phyloP scores from a whole-genome alignment of 805 yeast genomes.

The Kodamaea fukazawae region DNA sequence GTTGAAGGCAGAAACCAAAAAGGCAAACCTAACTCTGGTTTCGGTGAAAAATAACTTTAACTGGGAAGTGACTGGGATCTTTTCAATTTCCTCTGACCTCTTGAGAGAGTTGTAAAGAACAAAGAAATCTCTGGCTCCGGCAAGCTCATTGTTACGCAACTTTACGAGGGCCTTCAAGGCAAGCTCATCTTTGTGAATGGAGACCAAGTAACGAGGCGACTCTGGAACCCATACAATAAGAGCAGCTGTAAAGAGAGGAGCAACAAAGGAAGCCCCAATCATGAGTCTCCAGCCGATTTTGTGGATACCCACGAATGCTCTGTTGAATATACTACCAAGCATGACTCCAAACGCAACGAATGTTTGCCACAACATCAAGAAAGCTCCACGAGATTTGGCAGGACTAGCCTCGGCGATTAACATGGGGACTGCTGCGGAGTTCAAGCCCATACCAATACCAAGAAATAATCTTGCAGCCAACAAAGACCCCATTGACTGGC shows the following conservation, averaged over 20 bases:
- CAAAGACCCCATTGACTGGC: conserved; percentile 8
- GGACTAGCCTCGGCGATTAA: conserved; percentile 15
- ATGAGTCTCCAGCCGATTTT: conserved; percentile 15
- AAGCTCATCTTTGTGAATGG: conserved; percentile 13
- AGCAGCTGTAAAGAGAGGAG: conserved; percentile 12
- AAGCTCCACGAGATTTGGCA: conserved; percentile 13
- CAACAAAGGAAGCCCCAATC: conserved; percentile 14
- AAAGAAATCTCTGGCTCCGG: conserved; percentile 14
- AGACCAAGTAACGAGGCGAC: conserved; percentile 26
- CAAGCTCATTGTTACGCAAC: conserved; percentile 10
- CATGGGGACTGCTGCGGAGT: conserved; percentile 15
- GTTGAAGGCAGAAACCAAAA: conserved; percentile 10
- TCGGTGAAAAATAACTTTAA: conserved; percentile 2
- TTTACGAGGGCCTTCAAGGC: conserved; percentile 14
- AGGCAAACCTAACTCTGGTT: conserved; percentile 13
- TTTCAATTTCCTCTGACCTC: conserved; percentile 8
- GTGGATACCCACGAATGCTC: conserved; percentile 11
- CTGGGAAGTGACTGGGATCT: no score
- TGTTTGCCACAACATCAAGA: conserved; percentile 17
- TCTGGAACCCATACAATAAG: conserved; percentile 22
- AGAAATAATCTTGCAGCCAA: conserved; percentile 14
- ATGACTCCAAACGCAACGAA: conserved; percentile 18
- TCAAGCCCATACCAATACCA: conserved; percentile 16
- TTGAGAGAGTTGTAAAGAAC: conserved; percentile 8
- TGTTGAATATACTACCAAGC: conserved; percentile 13